Evolutionary conservation across 1,139 yeast genomes (phyloP), one percentile per base, ranked within the genome.

Genomic region (Lodderomyces pseudojiufengensis): DNA sequence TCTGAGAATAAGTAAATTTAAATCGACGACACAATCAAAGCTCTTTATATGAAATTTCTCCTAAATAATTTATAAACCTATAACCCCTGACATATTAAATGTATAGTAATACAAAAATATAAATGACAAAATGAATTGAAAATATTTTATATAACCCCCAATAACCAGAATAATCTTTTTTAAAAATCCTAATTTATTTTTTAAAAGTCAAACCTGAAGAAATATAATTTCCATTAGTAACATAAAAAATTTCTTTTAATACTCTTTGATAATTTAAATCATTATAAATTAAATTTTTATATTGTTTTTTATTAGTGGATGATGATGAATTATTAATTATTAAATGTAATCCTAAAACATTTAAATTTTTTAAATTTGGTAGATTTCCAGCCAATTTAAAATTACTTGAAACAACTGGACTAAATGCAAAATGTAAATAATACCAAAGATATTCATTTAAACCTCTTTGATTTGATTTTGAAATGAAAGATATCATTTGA

Each of bases 371-470:
- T 23, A 39, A 39, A 8, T 33, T 31, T 8, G 40, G 36, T 16
- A 39, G 26, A 23, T 33, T 27, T n/a, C 35, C 36, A 31, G 37
- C 31, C 20, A 39, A 35, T 27, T 39, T 36, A 28, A 37, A 37
- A 28, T 36, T 39, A 15, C 32, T 30, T 9, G 40, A 27, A 6
- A 31, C 37, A 14, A 39, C 38, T 5, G 42, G 38, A 22, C 38
- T 33, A 13, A 39, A 39, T 14, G 40, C 35, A 32, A 37, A 39
- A 29, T 39, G 38, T 11, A 37, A 34, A 24, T 37, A 36, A 23
- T 28, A 33, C 38, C 37, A 36, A 11, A 39, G 25, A 29, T 33
- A 37, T 12, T 39, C 38, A 32, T 39, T 37, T 21, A 39, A 29
- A 5, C 40, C 42, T 24, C 34, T 32, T n/a, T 36, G 40, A n/a